These are phyloP conservation scores for Cryomyces minteri DNA, from an alignment of 495 filamentous ascomycete genomes.

Conservation along the genomic window DNA sequence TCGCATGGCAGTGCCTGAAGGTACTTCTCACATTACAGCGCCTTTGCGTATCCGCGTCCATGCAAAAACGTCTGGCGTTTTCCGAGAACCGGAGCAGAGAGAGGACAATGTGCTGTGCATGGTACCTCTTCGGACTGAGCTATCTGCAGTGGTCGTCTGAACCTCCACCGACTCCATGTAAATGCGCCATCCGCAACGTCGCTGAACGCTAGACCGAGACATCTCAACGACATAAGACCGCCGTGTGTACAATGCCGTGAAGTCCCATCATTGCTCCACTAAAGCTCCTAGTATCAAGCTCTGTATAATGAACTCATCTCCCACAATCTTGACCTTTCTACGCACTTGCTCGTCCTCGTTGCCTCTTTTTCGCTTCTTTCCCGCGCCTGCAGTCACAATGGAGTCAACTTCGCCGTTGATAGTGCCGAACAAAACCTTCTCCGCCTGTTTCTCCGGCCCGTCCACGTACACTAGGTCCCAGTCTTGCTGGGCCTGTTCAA, in stretches of 20 bases:
- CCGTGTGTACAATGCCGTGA: background rate
- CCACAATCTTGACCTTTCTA: constrained; percentile 43
- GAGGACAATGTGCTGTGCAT: too few relatives aligned
- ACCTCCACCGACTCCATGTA: background rate
- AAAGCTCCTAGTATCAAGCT: constrained; percentile 76
- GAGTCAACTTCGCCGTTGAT: background rate
- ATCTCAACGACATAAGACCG: background rate
- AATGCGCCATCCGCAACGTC: background rate
- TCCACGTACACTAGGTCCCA: constrained; percentile 80
- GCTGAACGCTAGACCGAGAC: background rate
- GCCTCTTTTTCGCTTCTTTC: constrained; percentile 33
- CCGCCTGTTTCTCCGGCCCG: constrained; percentile 31
- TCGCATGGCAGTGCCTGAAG: too few relatives aligned
- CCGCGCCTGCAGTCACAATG: constrained; percentile 1
- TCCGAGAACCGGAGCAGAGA: too few relatives aligned
- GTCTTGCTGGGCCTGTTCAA: constrained; percentile 21
- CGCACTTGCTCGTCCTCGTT: constrained; percentile 11
- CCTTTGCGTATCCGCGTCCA: too few relatives aligned
- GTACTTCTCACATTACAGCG: too few relatives aligned
- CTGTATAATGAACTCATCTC: constrained; percentile 81
- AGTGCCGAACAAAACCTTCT: constrained; percentile 23
- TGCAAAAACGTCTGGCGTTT: too few relatives aligned
- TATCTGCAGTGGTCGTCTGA: too few relatives aligned
- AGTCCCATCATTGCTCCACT: constrained; percentile 25
- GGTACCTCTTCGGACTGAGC: too few relatives aligned